Evolutionary conservation across 2,329 filamentous ascomycete genomes (phyloP).

Genomic region (Torrubiella hemipterigena): DNA sequence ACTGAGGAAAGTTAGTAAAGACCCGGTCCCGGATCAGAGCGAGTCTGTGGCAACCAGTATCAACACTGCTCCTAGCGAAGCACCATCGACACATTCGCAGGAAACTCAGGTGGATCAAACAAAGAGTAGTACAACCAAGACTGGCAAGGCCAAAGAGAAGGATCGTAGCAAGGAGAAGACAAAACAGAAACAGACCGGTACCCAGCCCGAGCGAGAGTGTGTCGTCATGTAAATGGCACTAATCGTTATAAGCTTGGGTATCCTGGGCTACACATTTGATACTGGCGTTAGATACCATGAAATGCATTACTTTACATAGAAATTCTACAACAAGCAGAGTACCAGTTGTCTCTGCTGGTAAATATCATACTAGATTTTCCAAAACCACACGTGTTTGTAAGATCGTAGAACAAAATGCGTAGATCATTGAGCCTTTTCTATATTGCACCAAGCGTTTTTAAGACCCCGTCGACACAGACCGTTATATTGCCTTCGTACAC

Average conservation of each 20-base stretch:
- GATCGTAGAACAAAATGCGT: too few species aligned
- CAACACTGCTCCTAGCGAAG: background rate
- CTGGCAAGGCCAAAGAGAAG: constrained; percentile 25
- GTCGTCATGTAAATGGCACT: constrained; percentile 27
- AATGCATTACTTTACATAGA: too few species aligned
- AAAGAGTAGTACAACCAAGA: too few species aligned
- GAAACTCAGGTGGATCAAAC: constrained; percentile 23
- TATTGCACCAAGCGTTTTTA: too few species aligned
- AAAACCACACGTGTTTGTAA: too few species aligned
- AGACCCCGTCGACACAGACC: too few species aligned
- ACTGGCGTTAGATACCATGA: too few species aligned
- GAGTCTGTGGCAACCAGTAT: background rate
- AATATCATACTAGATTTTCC: too few species aligned
- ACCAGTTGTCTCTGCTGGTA: too few species aligned
- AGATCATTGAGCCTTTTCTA: too few species aligned
- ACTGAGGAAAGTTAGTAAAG: constrained; percentile 38
- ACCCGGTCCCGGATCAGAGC: constrained; percentile 20
- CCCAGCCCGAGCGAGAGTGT: constrained; percentile 35
- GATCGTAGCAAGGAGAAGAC: constrained; percentile 23
- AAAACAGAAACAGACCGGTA: constrained; percentile 9
- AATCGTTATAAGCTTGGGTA: background rate
- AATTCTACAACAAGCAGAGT: too few species aligned
- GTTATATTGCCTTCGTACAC: too few species aligned
- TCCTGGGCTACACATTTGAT: background rate
- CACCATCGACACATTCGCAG: constrained; percentile 12